Conservation (phyloP, 768 basidiomycete genomes). For the Tremella yokohamensis region DNA sequence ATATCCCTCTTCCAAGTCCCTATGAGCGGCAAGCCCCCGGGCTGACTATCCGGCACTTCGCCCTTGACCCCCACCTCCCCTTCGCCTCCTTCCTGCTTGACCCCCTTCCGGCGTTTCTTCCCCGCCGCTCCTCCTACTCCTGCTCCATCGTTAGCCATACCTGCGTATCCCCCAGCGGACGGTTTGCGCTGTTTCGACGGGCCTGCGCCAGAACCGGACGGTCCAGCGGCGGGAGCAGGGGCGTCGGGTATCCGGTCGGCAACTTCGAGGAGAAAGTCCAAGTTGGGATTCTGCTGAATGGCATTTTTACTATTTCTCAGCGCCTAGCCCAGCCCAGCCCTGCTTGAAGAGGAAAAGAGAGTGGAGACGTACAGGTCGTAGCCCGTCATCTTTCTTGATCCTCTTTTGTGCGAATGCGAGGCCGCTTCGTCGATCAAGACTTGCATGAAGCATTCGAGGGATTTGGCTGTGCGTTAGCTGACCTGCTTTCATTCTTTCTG, state of each 20-base stretch:
- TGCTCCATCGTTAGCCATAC: background rate
- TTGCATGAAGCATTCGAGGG: slow-evolving; percentile 84
- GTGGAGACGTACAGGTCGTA: slow-evolving; percentile 76
- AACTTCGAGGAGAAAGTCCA: slow-evolving; percentile 92
- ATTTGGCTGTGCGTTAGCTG: slow-evolving; percentile 66
- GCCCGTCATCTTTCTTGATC: slow-evolving; percentile 82
- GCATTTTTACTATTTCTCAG: slow-evolving; percentile 73
- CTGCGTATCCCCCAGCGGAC: background rate
- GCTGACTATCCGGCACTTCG: slow-evolving; percentile 10
- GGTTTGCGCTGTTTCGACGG: too few relatives aligned
- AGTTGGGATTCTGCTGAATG: slow-evolving; percentile 76
- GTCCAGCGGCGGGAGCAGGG: too few relatives aligned
- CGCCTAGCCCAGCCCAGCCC: too few relatives aligned
- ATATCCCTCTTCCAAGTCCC: slow-evolving; percentile 36
- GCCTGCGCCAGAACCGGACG: too few relatives aligned
- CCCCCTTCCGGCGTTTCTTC: slow-evolving; percentile 7
- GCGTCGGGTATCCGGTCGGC: slow-evolving; percentile 84
- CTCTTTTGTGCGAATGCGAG: slow-evolving; percentile 71
- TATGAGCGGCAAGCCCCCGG: slow-evolving; percentile 19
- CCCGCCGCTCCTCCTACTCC: background rate
- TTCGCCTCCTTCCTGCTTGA: slow-evolving; percentile 8
- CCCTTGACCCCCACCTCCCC: slow-evolving; percentile 20
- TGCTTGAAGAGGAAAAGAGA: background rate
- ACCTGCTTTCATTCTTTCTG: too few relatives aligned
- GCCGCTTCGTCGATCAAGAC: slow-evolving; percentile 76